Evolutionary conservation across 2,329 filamentous ascomycete genomes (phyloP), one percentile per base, ranked within the genome.

Genomic region (Penicillium vulpinum): DNA sequence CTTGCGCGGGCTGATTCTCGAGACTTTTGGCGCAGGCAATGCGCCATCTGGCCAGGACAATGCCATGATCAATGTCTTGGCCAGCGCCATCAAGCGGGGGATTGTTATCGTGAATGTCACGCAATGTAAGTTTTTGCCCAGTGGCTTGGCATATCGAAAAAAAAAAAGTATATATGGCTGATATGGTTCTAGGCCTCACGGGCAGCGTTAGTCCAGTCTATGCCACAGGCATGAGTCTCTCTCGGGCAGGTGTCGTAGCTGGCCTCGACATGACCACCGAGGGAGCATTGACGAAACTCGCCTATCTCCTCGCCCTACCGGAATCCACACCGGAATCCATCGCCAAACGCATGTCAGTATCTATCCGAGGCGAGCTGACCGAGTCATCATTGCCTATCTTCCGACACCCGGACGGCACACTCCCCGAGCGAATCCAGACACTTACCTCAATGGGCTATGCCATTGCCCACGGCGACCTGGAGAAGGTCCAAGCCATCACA

Each of bases 1-100:
- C 45, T 81, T 97, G 15, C 85, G 87, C 47, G 92, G 92, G 1
- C 81, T 96, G 48, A 87, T 97, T 38, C 83, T 97, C 41, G 92
- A 96, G 77, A 96, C 92, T 0, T 96, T 96, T 73, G 92, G 92
- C 58, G 92, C 94, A 72, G 92, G 92, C 55, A 97, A 96, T 75
- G 89, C 92, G 11, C 92, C 92, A 3, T 89, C 88, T 38, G 91
- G 91, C 29, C 83, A 87, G 46, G 90, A 94, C 70, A 90, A 90
- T 54, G 87, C 85, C 50, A 83, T 96, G 72, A 92, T 89, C 16
- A 86, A 86, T 53, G 89, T 93, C 47, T 86, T 96, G 67, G 83
- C 85, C 18, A 84, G 86, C 41, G 92, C 90, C 22, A 90, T 96
- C 39, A 80, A 87, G 69, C 85, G 91, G 57, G 92, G 91, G 36